phyloP scores from a whole-genome alignment of 108 stramenopile species.

The Cyclotella sp. region DNA sequence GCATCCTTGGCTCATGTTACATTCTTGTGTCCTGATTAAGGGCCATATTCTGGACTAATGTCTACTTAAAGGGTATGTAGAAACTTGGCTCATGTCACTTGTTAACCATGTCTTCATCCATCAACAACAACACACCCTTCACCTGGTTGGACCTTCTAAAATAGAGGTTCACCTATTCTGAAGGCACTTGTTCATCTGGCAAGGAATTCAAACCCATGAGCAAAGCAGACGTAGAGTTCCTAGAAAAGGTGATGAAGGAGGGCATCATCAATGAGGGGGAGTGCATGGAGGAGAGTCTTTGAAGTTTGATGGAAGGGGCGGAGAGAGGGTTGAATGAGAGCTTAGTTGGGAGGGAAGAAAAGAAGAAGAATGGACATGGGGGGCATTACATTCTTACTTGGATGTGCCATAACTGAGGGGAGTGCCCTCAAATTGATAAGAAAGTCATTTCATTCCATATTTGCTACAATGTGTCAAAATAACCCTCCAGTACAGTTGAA shows the following conservation, averaged over 20 bases:
- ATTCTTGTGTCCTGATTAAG: no score
- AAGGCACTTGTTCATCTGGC: slow-evolving; percentile 67
- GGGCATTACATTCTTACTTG: slow-evolving; percentile 77
- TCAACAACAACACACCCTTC: slow-evolving; percentile 37
- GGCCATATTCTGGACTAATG: no score
- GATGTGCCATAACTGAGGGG: slow-evolving; percentile 51
- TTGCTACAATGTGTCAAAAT: slow-evolving; percentile 80
- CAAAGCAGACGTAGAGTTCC: slow-evolving; percentile 75
- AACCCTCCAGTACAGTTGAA: slow-evolving; percentile 86
- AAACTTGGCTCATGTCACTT: no score
- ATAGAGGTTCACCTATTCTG: slow-evolving; percentile 78
- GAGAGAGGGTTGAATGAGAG: slow-evolving; percentile 38
- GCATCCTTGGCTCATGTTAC: no score
- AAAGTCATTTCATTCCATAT: slow-evolving; percentile 56
- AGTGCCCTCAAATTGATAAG: slow-evolving; percentile 64
- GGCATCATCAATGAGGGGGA: slow-evolving; percentile 86
- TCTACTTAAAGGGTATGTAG: no score
- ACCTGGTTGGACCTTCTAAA: slow-evolving; percentile 88
- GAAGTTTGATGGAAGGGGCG: slow-evolving; percentile 62
- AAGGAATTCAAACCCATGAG: slow-evolving; percentile 58
- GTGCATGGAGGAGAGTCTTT: slow-evolving; percentile 77
- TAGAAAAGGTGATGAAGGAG: slow-evolving; percentile 87
- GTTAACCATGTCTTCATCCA: slow-evolving; percentile 21
- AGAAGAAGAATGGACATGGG: slow-evolving; percentile 61
- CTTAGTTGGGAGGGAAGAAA: slow-evolving; percentile 20